phyloP scores from a whole-genome alignment of 2,329 filamentous ascomycete species.

The Fusarium sp. region DNA sequence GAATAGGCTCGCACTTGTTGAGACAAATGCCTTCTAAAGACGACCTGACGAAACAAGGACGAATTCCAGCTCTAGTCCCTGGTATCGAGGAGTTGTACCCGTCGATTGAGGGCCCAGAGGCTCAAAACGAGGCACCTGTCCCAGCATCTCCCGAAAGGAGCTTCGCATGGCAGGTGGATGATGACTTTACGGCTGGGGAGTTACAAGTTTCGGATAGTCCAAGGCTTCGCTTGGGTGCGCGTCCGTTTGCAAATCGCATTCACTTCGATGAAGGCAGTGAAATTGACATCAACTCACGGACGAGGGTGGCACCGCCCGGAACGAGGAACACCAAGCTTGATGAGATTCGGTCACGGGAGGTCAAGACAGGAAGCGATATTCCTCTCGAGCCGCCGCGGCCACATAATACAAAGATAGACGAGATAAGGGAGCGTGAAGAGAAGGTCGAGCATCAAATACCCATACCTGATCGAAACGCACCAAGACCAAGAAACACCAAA shows the following conservation, averaged over 20 bases:
- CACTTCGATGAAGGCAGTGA: conserved; percentile 46
- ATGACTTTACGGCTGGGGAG: conserved; percentile 66
- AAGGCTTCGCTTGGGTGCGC: conserved; percentile 54
- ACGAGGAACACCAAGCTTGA: conserved; percentile 56
- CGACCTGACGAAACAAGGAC: conserved; percentile 41
- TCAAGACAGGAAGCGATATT: conserved; percentile 45
- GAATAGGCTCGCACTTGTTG: conserved; percentile 18
- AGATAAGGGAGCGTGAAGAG: conserved; percentile 49
- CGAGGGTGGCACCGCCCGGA: conserved; percentile 42
- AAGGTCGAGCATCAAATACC: conserved; percentile 46
- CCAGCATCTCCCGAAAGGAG: conserved; percentile 59
- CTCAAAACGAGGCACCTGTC: not conserved
- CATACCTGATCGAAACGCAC: conserved; percentile 43
- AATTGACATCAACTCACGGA: conserved; percentile 43
- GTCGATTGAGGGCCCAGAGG: conserved; percentile 44
- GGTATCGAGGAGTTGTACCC: conserved; percentile 51
- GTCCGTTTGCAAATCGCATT: conserved; percentile 49
- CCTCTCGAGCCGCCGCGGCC: conserved; percentile 28
- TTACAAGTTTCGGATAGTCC: conserved; percentile 66
- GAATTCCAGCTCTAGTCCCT: conserved; percentile 51
- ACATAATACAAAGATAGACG: conserved; percentile 48
- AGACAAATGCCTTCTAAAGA: conserved; percentile 36
- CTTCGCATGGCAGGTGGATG: conserved; percentile 65
- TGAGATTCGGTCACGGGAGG: conserved; percentile 55
- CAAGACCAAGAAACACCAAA: conserved; percentile 53